Evolutionary conservation across 371 early-diverging fungal genomes (phyloP).

Genomic region (Mycotypha africana): DNA sequence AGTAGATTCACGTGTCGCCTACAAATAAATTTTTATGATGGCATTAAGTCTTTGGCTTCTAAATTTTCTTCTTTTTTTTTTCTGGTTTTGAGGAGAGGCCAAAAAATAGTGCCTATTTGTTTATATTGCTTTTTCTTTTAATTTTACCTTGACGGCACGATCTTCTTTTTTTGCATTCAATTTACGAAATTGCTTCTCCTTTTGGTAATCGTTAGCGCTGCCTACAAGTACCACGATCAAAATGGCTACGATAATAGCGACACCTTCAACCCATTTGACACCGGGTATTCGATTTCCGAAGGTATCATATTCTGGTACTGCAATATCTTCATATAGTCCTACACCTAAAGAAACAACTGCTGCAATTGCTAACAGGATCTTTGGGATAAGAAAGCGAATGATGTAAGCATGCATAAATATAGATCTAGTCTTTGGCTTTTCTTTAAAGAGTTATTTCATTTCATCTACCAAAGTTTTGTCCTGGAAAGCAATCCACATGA

Average conservation of each 20-base stretch:
- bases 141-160: slow-evolving; percentile 59
- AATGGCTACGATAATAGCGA: slow-evolving; percentile 76
- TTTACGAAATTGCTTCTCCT: slow-evolving; percentile 82
- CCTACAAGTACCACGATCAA: slow-evolving; percentile 75
- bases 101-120: not conserved
- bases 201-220: slow-evolving; percentile 81
- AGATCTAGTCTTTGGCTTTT: not conserved
- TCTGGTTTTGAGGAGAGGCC: not conserved
- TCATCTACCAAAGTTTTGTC: slow-evolving; percentile 68
- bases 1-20: slow-evolving; percentile 71
- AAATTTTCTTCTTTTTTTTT: not conserved
- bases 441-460: not conserved
- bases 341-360: slow-evolving; percentile 81
- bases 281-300: slow-evolving; percentile 33
- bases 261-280: slow-evolving; percentile 73
- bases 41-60: not conserved
- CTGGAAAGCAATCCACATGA: slow-evolving; percentile 74
- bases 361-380: slow-evolving; percentile 72
- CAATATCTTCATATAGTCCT: slow-evolving; percentile 81
- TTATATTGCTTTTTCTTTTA: not conserved
- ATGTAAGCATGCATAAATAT: no score
- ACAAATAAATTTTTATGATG: slow-evolving; percentile 11
- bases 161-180: slow-evolving; percentile 82
- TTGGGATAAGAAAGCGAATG: no score
- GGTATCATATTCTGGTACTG: slow-evolving; percentile 32